These are phyloP conservation scores for Pichia sp. DNA, from an alignment of 1,139 yeast genomes.

Conservation along the genomic window DNA sequence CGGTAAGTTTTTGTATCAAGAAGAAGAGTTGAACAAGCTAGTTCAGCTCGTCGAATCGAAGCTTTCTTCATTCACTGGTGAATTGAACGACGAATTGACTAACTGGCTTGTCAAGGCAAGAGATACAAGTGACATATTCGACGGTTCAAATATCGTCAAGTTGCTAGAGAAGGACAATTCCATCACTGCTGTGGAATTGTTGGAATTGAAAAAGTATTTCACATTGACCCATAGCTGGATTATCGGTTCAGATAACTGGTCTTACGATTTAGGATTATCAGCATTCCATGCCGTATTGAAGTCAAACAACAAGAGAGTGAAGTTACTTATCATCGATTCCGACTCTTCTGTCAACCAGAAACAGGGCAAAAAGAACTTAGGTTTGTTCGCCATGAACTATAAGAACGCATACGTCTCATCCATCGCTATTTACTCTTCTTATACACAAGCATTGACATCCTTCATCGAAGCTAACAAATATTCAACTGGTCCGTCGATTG, in stretches of 20 bases:
- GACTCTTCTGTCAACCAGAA: slow-evolving; percentile 61
- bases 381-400: slow-evolving; percentile 91
- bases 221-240: slow-evolving; percentile 65
- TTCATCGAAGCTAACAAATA: slow-evolving; percentile 82
- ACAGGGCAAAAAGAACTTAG: slow-evolving; percentile 83
- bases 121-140: slow-evolving; percentile 27
- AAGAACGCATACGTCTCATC: slow-evolving; percentile 91
- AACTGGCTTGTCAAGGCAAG: slow-evolving; percentile 58
- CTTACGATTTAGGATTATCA: slow-evolving; percentile 86
- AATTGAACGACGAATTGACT: slow-evolving; percentile 56
- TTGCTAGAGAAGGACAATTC: slow-evolving; percentile 24
- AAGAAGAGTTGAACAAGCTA: slow-evolving; percentile 49
- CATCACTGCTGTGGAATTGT: slow-evolving; percentile 40
- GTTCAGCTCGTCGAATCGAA: slow-evolving; percentile 47
- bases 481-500: slow-evolving; percentile 78
- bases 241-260: slow-evolving; percentile 93
- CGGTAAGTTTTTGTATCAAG: slow-evolving; percentile 64
- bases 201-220: slow-evolving; percentile 45
- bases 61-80: slow-evolving; percentile 34
- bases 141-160: slow-evolving; percentile 35
- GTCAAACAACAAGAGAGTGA: slow-evolving; percentile 65
- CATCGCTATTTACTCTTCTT: slow-evolving; percentile 88
- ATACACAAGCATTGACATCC: slow-evolving; percentile 88
- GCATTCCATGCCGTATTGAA: slow-evolving; percentile 85
- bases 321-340: slow-evolving; percentile 85